Evolutionary conservation across 176 grass and related monocot species (phyloP), one percentile per base, ranked within the genome.

Genomic region (Tuctoria greenei): DNA sequence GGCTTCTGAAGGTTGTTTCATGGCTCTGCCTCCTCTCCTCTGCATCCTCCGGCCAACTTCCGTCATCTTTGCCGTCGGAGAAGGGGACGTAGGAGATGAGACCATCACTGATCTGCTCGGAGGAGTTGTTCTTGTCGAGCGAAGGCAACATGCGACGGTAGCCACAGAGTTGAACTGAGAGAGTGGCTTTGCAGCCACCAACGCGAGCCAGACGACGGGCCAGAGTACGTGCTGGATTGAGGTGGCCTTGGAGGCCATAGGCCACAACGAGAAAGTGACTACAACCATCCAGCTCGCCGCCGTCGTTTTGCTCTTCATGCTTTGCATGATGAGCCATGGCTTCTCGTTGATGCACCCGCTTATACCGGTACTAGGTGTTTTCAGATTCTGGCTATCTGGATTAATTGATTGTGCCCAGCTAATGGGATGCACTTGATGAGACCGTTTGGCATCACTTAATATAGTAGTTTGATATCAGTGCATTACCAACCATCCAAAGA

Each of bases 71-170:
- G 71, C 77, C 84, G 11, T 86, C 84, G 26, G 77, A 86, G 71
- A 55, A 86, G 25, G 78, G 78, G 3, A 37, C 13, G 37, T 56
- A 81, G 13, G 77, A 76, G 78, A 86, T 28, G 55, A 43, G 9
- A 1, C 54, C 71, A 46, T 86, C 65, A 18, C 51, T 50, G 51
- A 39, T 27, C 49, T 85, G 69, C 36, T 51, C 36, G 4, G 37
- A 40, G 6, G 38, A 26, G 15, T 27, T 15, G 34, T 43, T 49
- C n/a, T n/a, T n/a, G n/a, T n/a, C n/a, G 35, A 17, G 18, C 9
- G 72, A 86, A 8, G 72, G 56, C 72, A 81, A 81, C 78, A 86
- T 86, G 71, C 62, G 71, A 45, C 64, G 69, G 65, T 88, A 75
- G 12, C 46, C 35, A 10, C 61, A 64, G 13, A 72, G 5, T 10